phyloP scores from a whole-genome alignment of 2,329 filamentous ascomycete species.

The Alternaria gaisen region DNA sequence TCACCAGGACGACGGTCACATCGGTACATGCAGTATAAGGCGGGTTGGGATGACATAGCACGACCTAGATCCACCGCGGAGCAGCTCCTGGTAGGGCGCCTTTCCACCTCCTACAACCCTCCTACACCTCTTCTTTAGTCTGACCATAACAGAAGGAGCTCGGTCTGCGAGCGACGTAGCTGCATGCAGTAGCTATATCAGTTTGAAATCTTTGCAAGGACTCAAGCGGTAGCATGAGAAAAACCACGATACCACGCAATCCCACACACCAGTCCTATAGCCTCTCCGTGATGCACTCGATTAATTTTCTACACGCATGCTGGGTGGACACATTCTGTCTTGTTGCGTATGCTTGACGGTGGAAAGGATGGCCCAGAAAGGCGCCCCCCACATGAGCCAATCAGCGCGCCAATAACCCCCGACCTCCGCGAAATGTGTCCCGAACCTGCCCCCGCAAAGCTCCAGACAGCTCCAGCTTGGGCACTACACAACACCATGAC shows the following conservation, averaged over 20 bases:
- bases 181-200: background rate
- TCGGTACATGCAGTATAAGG: background rate
- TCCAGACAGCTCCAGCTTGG: slow-evolving; percentile 24
- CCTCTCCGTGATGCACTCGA: background rate
- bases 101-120: background rate
- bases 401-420: slow-evolving; percentile 22
- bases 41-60: background rate
- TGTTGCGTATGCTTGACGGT: too few relatives aligned
- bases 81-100: slow-evolving; percentile 16
- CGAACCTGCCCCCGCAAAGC: slow-evolving; percentile 24
- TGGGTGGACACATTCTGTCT: too few relatives aligned
- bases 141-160: slow-evolving; percentile 16
- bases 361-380: too few relatives aligned
- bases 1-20: background rate
- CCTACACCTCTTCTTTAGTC: background rate
- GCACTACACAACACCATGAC: slow-evolving; percentile 30
- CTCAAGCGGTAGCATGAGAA: too few relatives aligned
- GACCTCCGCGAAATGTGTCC: slow-evolving; percentile 33
- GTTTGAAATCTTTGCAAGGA: too few relatives aligned
- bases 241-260: background rate
- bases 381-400: slow-evolving; percentile 19
- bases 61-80: background rate
- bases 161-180: background rate
- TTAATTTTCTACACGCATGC: background rate
- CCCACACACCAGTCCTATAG: background rate